Conservation (phyloP, 225 moss, liverwort and hornwort species). For the Thuidium tamariscinum region DNA sequence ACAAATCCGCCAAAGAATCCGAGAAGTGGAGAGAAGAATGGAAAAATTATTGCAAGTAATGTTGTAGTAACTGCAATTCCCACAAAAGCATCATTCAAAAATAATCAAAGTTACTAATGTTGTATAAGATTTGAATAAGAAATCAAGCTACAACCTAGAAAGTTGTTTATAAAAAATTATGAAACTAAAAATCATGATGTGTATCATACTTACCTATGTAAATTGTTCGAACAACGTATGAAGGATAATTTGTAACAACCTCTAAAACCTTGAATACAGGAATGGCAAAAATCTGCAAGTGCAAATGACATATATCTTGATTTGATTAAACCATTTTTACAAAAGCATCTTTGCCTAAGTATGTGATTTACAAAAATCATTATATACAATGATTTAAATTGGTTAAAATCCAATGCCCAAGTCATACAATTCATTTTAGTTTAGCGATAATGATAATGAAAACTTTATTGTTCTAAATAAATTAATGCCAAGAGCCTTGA, state of each 20-base stretch:
- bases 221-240: background rate
- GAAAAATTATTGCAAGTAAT: background rate
- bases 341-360: background rate
- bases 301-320: too few species aligned
- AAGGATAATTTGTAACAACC: background rate
- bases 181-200: background rate
- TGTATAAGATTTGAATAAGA: background rate
- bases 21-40: background rate
- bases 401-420: background rate
- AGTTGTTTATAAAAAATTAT: too few species aligned
- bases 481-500: too few species aligned
- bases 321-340: background rate
- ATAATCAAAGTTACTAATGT: too few species aligned
- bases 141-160: background rate
- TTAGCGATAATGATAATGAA: background rate
- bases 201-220: background rate
- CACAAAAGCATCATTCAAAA: background rate
- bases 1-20: background rate
- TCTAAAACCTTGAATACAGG: background rate
- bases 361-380: rapidly evolving
- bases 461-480: background rate
- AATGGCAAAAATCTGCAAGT: background rate
- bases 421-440: too few species aligned
- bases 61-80: background rate
- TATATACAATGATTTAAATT: too few species aligned